These are phyloP conservation scores for Cystoisospora suis DNA, from an alignment of 169 alveolate species.

Conservation along the genomic window DNA sequence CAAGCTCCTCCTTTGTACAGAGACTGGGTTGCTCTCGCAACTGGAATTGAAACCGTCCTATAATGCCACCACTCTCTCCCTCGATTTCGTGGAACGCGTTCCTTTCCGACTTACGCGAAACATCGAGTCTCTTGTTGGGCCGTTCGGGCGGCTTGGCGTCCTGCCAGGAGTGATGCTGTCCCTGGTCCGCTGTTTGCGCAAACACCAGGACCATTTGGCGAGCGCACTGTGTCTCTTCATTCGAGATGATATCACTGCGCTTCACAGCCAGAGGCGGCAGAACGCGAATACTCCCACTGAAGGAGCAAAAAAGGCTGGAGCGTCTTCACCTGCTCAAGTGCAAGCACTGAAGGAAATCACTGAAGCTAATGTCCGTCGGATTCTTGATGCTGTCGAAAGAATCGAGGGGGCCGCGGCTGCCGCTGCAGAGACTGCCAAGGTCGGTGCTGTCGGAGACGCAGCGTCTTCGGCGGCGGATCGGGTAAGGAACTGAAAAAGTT, in stretches of 20 bases:
- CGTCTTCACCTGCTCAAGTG: background rate
- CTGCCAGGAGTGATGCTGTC: constrained; percentile 85
- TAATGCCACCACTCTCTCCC: constrained; percentile 56
- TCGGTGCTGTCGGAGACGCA: too few relatives aligned
- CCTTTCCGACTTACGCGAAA: constrained; percentile 84
- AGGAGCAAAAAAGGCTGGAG: background rate
- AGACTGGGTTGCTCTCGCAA: constrained; percentile 72
- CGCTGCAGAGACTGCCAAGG: background rate
- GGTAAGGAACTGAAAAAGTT: background rate
- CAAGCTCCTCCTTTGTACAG: constrained; percentile 62
- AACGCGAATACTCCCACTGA: background rate
- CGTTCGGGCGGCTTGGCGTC: constrained; percentile 81
- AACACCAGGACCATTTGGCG: constrained; percentile 75
- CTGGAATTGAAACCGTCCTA: constrained; percentile 68
- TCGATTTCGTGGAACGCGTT: constrained; percentile 61
- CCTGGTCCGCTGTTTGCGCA: constrained; percentile 75
- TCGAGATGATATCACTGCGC: constrained; percentile 70
- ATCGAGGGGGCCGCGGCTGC: constrained; percentile 8
- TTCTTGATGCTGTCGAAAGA: background rate
- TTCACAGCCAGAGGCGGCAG: constrained; percentile 58
- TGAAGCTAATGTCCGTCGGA: background rate
- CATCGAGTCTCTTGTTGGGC: constrained; percentile 80
- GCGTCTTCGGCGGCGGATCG: too few relatives aligned
- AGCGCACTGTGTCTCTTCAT: constrained; percentile 73
- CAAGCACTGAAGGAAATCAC: background rate